Evolutionary conservation across 2,329 filamentous ascomycete species (phyloP).

Genomic region (Ophiostoma sp.): DNA sequence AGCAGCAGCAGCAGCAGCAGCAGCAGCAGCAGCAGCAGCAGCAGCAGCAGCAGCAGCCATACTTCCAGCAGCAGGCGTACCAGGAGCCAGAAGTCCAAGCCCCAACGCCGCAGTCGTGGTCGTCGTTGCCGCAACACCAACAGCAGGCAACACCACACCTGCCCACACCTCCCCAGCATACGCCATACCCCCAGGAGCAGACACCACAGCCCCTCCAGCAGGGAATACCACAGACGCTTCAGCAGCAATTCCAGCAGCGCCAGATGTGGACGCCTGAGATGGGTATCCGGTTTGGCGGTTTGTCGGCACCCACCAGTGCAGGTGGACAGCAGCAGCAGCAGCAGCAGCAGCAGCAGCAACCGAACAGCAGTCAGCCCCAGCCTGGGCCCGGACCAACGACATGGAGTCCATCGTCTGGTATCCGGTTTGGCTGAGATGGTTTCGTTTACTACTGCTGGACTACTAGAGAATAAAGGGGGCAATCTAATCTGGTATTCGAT

Average conservation of each 20-base stretch:
- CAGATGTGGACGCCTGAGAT: conserved; percentile 72
- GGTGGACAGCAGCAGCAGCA: conserved; percentile 22
- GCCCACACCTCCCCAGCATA: background rate
- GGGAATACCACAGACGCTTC: conserved; percentile 4
- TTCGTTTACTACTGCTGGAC: background rate
- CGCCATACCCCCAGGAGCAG: conserved; percentile 18
- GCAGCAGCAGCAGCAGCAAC: conserved; percentile 26
- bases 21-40: background rate
- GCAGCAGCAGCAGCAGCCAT: background rate
- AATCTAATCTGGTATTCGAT: background rate
- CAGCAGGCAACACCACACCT: conserved; percentile 3
- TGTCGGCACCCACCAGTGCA: conserved; percentile 31
- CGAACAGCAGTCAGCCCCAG: conserved; percentile 20
- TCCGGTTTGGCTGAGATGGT: conserved; percentile 20
- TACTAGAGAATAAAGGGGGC: background rate
- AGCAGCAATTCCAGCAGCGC: conserved; percentile 21
- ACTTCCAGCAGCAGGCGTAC: conserved; percentile 24
- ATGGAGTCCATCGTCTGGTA: conserved; percentile 23
- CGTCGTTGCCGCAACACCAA: conserved; percentile 2
- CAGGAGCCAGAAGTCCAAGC: conserved; percentile 17
- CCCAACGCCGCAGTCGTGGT: conserved; percentile 1
- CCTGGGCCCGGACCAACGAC: conserved; percentile 15
- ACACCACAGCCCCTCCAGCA: conserved; percentile 6
- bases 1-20: conserved; percentile 17
- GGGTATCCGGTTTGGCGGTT: conserved; percentile 68